Evolutionary conservation across 108 stramenopile species (phyloP).

Genomic region (Epipyxis sp.): DNA sequence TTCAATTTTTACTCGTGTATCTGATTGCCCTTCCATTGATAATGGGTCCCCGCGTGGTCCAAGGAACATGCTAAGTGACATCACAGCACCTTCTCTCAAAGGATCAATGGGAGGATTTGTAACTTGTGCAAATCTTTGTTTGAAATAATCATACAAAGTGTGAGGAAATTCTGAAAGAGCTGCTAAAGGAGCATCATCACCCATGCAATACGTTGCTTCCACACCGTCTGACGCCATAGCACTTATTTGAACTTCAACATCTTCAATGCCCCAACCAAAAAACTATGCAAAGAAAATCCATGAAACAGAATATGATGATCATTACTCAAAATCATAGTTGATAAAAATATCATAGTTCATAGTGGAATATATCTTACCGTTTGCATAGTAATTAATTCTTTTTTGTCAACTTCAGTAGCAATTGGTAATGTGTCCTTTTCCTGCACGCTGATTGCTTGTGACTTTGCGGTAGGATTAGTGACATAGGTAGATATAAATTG

Average conservation of each 20-base stretch:
- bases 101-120: conserved; percentile 98
- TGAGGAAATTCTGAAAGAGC: conserved; percentile 87
- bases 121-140: conserved; percentile 93
- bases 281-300: too few species aligned
- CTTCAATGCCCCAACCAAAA: conserved; percentile 50
- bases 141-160: conserved; percentile 90
- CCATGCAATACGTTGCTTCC: conserved; percentile 94
- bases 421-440: neutral
- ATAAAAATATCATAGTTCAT: neutral
- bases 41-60: conserved; percentile 78
- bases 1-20: conserved; percentile 41
- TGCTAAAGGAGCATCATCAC: conserved; percentile 93
- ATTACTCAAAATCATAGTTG: neutral
- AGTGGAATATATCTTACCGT: neutral
- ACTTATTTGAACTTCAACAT: conserved; percentile 47
- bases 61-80: conserved; percentile 92
- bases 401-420: neutral
- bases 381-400: neutral
- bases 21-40: conserved; percentile 56
- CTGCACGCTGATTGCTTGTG: neutral
- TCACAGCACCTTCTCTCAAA: conserved; percentile 93
- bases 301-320: too few species aligned
- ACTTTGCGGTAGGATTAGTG: neutral
- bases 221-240: conserved; percentile 53
- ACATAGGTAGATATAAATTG: too few species aligned